Percentiles rank a stretch among this genome's conserved stretches.
phyloP scores from a whole-genome alignment of 2,329 filamentous ascomycete genomes.

The Rutstroemia sp. region DNA sequence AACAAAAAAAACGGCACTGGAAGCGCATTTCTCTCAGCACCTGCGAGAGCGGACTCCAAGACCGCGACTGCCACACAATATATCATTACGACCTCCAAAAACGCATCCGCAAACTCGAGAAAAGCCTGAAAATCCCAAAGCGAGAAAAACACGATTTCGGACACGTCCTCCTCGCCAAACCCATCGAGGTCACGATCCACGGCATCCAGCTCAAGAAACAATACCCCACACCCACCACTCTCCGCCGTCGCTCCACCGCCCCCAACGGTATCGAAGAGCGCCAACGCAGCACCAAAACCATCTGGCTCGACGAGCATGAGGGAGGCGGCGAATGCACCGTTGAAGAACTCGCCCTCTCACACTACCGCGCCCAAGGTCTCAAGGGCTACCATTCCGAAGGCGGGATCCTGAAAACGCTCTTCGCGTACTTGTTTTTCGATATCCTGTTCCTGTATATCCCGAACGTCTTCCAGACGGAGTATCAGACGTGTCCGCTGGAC shows the following conservation, averaged over 20 bases:
- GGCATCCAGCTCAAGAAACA: constrained; percentile 70
- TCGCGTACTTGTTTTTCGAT: constrained; percentile 87
- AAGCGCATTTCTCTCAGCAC: constrained; percentile 67
- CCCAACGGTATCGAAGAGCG: constrained; percentile 17
- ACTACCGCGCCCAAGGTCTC: constrained; percentile 75
- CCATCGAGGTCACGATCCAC: constrained; percentile 65
- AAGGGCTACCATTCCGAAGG: constrained; percentile 94
- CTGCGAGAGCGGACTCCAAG: constrained; percentile 80
- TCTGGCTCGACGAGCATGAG: constrained; percentile 77
- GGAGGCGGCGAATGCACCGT: constrained; percentile 71
- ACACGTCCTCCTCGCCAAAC: constrained; percentile 71
- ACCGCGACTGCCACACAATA: constrained; percentile 82
- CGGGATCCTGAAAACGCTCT: constrained; percentile 84
- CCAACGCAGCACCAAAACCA: constrained; percentile 59
- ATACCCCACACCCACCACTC: constrained; percentile 28
- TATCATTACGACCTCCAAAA: constrained; percentile 95
- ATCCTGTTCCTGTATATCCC: constrained; percentile 88
- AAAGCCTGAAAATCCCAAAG: constrained; percentile 70
- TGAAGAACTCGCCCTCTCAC: constrained; percentile 86
- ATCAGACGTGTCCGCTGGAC: constrained; percentile 89
- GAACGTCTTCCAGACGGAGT: constrained; percentile 94
- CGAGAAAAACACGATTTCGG: constrained; percentile 88
- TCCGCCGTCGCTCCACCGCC: constrained; percentile 8
- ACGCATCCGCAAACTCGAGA: constrained; percentile 85
- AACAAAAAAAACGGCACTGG: constrained; percentile 75